Conservation (phyloP, 2,329 filamentous ascomycete genomes). For the Pseudocercospora cruenta region DNA sequence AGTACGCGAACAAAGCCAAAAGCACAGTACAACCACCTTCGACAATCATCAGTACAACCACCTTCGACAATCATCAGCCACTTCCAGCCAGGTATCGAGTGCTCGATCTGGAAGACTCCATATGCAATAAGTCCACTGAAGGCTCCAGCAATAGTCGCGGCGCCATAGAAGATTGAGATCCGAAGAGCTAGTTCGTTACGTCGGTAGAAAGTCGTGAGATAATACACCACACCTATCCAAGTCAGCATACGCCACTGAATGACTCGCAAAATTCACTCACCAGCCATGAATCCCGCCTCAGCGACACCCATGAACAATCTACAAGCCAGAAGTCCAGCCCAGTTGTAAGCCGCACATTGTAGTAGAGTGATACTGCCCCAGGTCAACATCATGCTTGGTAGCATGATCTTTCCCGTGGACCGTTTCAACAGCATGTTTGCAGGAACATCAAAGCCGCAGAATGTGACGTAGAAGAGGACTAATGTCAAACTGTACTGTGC, state of each 20-base stretch:
- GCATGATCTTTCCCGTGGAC: conserved; percentile 1
- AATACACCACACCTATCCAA: background rate
- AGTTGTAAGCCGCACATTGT: conserved; percentile 4
- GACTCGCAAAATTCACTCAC: background rate
- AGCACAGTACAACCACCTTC: background rate
- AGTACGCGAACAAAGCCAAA: conserved; percentile 1
- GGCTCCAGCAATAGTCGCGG: background rate
- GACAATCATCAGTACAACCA: background rate
- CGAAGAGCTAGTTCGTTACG: background rate
- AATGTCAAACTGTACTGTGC: conserved; percentile 44
- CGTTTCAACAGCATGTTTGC: background rate
- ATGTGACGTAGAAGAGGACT: conserved; percentile 41
- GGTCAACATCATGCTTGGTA: conserved; percentile 2
- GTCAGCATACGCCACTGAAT: background rate
- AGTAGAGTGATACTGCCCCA: background rate
- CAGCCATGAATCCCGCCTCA: conserved; percentile 4
- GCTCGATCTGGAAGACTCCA: conserved; percentile 1
- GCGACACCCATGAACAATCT: background rate
- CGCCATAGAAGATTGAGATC: conserved; percentile 2
- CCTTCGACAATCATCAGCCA: conserved; percentile 5
- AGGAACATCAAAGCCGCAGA: conserved; percentile 7
- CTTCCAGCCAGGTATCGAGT: conserved; percentile 5
- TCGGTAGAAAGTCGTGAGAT: conserved; percentile 1
- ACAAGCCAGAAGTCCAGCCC: conserved; percentile 1
- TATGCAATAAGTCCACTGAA: conserved; percentile 3